Evolutionary conservation across 257 asterid species (phyloP).

Genomic region (Forsythia viridissima): DNA sequence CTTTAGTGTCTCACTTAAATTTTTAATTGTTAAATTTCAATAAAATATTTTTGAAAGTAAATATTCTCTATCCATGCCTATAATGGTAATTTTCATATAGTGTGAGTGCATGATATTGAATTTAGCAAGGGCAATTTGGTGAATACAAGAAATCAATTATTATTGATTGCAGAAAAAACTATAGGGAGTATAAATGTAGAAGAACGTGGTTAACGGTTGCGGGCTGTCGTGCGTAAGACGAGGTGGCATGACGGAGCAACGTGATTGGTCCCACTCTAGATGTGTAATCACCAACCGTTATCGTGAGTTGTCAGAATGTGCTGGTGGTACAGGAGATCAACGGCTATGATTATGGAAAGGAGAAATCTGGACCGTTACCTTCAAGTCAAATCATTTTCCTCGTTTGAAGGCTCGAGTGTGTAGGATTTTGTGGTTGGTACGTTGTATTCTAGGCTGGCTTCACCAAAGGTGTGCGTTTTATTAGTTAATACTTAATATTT

Average conservation of each 20-base stretch:
- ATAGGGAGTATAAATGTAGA: conserved; percentile 28
- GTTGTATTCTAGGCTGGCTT: background rate
- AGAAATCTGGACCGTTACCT: background rate
- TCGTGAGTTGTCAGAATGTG: conserved; percentile 24
- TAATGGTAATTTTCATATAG: background rate
- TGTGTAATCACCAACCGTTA: conserved; percentile 58
- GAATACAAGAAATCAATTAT: conserved; percentile 18
- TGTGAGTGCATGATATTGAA: background rate
- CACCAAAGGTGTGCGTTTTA: background rate
- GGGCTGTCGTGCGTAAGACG: conserved; percentile 34
- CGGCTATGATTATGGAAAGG: background rate
- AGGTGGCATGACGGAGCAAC: conserved; percentile 66
- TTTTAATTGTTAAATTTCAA: background rate
- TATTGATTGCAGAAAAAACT: conserved; percentile 22
- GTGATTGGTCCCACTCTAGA: conserved; percentile 57
- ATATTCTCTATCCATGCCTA: background rate
- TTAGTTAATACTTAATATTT: no score
- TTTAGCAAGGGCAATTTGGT: conserved; percentile 37
- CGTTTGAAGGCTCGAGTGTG: background rate
- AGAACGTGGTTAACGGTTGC: conserved; percentile 51
- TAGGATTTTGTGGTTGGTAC: background rate
- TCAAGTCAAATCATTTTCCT: background rate
- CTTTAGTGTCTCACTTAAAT: background rate
- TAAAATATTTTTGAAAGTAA: background rate
- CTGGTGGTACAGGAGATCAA: background rate